Evolutionary conservation across 768 basidiomycete species (phyloP), one percentile per base, ranked within the genome.

Genomic region (Hygrophorus pudorinus): DNA sequence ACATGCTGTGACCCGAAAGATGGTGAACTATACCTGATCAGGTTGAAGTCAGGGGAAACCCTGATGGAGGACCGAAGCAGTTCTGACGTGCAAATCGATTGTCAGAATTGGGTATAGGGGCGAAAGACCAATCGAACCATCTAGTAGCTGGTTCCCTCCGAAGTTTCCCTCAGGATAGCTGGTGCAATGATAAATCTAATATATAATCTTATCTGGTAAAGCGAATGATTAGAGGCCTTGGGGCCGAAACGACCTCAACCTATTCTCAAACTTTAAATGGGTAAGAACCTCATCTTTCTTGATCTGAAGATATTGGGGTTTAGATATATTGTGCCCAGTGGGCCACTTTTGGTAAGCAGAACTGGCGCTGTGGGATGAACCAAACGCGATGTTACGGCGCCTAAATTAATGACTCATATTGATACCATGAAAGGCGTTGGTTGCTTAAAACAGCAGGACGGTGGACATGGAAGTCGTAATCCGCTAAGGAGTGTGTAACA

Each of bases 31-130:
- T 84, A 79, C 65, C 65, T 82, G 81, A 79, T 78, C 80, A 84
- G 80, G 81, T 81, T 73, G 79, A 84, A 85, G 84, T 82, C 84
- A 86, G 83, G 82, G 85, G 82, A 86, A 86, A 87, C 85, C 83
- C 83, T 85, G 84, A 81, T 86, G 83, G 83, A 85, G 81, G 84
- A 80, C 83, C 78, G 79, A 82, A 86, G 85, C 82, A 78, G 81
- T 87, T 85, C 85, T 87, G 85, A 85, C 81, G 80, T 86, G 85
- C 85, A 87, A 86, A 86, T 86, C 82, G 79, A 85, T 86, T 79
- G 83, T 85, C 79, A 71, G 83, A 86, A 81, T 83, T 85, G 83
- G 81, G 83, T 85, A 85, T 86, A 85, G 84, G 84, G 85, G 83
- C 79, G 80, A 86, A 86, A 86, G 85, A 86, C 84, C 82, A 85